A percentile compares a stretch with the other conserved stretches of the same genome.
phyloP scores from a whole-genome alignment of 345 rosid species.

The Eucalyptus paniculata region DNA sequence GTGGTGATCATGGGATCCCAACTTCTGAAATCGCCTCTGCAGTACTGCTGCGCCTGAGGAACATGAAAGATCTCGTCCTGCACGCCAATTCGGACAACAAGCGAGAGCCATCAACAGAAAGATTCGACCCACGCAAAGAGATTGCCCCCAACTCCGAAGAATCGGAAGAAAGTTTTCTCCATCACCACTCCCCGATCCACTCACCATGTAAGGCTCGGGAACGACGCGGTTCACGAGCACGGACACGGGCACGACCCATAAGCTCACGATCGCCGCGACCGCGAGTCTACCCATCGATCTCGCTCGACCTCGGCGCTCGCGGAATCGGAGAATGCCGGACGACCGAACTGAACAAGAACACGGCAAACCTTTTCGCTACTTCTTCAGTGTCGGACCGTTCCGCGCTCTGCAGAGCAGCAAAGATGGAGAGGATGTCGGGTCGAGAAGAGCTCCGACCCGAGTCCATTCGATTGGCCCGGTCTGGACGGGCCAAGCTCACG shows the following conservation, averaged over 20 bases:
- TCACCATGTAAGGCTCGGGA: conserved; percentile 83
- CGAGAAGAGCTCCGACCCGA: neutral
- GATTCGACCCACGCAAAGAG: neutral
- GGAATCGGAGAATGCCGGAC: neutral
- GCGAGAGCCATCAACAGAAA: neutral
- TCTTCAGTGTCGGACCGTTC: neutral
- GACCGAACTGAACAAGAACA: neutral
- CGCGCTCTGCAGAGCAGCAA: neutral
- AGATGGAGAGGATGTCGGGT: neutral
- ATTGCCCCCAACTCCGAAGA: neutral
- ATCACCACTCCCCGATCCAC: neutral
- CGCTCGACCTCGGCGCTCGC: neutral
- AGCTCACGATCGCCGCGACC: conserved; percentile 51
- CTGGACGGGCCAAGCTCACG: neutral
- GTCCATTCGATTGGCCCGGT: neutral
- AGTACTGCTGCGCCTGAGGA: conserved; percentile 84
- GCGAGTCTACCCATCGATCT: conserved; percentile 50
- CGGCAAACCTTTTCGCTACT: neutral
- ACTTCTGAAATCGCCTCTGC: conserved; percentile 61
- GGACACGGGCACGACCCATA: conserved; percentile 71
- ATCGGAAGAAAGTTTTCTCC: neutral
- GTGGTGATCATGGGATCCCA: conserved; percentile 99
- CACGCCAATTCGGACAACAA: neutral
- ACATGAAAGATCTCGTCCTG: conserved; percentile 97
- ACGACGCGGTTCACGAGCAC: conserved; percentile 60